Percentiles rank a stretch among this genome's conserved stretches.
Evolutionary conservation across 192 early-diverging fungal genomes (phyloP).

Genomic region (Piromyces finnis): DNA sequence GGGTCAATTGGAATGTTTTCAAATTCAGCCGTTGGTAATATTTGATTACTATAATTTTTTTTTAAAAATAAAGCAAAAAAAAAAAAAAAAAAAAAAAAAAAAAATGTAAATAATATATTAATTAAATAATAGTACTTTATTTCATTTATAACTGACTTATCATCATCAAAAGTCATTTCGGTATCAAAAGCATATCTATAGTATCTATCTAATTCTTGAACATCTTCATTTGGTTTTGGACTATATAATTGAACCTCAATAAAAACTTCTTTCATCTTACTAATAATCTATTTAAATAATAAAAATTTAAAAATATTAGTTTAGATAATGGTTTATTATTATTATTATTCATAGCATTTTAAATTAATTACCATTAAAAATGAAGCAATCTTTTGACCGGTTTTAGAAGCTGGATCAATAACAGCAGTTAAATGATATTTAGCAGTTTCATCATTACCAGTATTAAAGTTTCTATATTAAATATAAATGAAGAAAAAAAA

Average conservation of each 20-base stretch:
- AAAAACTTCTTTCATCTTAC: slow-evolving; percentile 36
- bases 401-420: slow-evolving; percentile 62
- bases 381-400: slow-evolving; percentile 58
- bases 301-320: no score
- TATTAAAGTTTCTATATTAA: background rate
- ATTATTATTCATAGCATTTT: no score
- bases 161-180: slow-evolving; percentile 40
- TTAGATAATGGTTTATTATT: no score
- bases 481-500: no score
- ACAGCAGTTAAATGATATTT: slow-evolving; percentile 24
- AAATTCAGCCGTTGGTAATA: slow-evolving; percentile 45
- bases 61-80: no score
- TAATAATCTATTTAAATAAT: slow-evolving; percentile 22
- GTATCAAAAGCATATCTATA: slow-evolving; percentile 68
- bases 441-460: slow-evolving; percentile 3
- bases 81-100: no score
- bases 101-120: no score
- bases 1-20: slow-evolving; percentile 52
- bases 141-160: slow-evolving; percentile 1
- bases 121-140: no score
- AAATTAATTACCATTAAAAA: slow-evolving; percentile 53
- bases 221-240: slow-evolving; percentile 26
- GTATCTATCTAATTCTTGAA: slow-evolving; percentile 58
- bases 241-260: slow-evolving; percentile 51
- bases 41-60: slow-evolving; percentile 7